These are phyloP conservation scores for Rutstroemia sp. DNA, from an alignment of 2,329 filamentous ascomycete genomes.

Conservation along the genomic window DNA sequence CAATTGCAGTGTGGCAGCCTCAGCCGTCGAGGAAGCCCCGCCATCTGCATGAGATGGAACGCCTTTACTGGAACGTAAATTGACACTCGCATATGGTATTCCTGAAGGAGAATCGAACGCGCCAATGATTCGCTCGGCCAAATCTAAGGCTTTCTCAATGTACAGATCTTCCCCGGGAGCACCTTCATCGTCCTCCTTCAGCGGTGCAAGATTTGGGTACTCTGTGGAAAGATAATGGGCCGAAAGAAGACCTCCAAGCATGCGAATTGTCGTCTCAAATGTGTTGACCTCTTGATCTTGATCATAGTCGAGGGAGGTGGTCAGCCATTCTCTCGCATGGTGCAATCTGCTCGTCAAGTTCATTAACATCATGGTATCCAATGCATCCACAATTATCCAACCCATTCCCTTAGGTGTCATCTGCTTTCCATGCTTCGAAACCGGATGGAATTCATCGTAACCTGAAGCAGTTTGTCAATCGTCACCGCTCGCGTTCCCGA, in stretches of 20 bases:
- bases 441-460: conserved; percentile 79
- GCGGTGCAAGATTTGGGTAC: conserved; percentile 71
- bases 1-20: conserved; percentile 85
- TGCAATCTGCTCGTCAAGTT: conserved; percentile 81
- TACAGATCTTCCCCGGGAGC: conserved; percentile 81
- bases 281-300: conserved; percentile 95
- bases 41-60: conserved; percentile 76
- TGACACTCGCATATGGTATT: conserved; percentile 84
- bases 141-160: conserved; percentile 88
- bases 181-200: conserved; percentile 63
- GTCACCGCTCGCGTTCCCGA: background rate
- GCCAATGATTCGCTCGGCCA: conserved; percentile 78
- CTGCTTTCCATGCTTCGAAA: conserved; percentile 69
- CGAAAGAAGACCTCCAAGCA: conserved; percentile 87
- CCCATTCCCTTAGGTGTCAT: conserved; percentile 88
- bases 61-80: conserved; percentile 69
- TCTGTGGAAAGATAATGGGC: conserved; percentile 90
- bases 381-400: conserved; percentile 95
- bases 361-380: conserved; percentile 98
- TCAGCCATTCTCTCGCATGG: conserved; percentile 84
- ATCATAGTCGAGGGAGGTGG: conserved; percentile 73
- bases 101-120: conserved; percentile 86
- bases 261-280: conserved; percentile 96
- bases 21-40: conserved; percentile 88
- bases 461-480: conserved; percentile 40